Percentiles rank a stretch among this genome's conserved stretches.
Conservation (phyloP, 805 yeast genomes). For the Saccharomycopsis malanga region DNA sequence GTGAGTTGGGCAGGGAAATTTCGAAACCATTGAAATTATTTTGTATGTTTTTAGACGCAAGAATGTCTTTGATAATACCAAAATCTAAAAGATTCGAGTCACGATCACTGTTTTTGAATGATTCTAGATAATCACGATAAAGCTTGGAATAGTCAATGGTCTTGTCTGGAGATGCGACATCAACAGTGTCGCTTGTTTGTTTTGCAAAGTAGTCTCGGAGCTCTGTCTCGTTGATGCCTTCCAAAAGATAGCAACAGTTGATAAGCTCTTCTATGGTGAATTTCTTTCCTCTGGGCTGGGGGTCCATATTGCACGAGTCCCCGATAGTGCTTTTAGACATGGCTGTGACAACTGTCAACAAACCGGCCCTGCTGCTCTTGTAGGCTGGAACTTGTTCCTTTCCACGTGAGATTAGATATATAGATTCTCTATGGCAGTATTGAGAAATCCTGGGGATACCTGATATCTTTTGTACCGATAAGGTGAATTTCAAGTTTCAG, state of each 20-base stretch:
- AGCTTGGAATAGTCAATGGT: conserved; percentile 1
- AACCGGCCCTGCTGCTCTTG: too few species aligned
- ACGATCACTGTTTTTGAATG: too few species aligned
- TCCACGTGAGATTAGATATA: too few species aligned
- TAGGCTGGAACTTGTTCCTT: too few species aligned
- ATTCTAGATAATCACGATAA: neutral
- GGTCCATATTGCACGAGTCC: too few species aligned
- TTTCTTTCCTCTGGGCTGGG: conserved; percentile 2
- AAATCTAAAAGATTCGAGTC: neutral
- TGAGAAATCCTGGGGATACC: too few species aligned
- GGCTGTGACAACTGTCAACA: too few species aligned
- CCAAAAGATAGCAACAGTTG: conserved; percentile 18
- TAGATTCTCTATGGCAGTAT: too few species aligned
- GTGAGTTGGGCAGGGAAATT: neutral
- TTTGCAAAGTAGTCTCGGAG: too few species aligned
- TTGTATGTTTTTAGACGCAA: neutral
- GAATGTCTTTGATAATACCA: neutral
- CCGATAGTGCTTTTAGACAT: too few species aligned
- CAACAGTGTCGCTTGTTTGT: neutral
- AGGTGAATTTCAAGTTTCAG: too few species aligned
- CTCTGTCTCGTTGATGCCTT: conserved; percentile 17
- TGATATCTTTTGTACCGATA: too few species aligned
- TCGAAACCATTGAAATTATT: neutral
- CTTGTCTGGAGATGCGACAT: neutral
- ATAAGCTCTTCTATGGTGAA: conserved; percentile 15